Percentiles rank a stretch among this genome's conserved stretches.
phyloP scores from a whole-genome alignment of 179 eudicot genomes.

The Gypsophila paniculata region DNA sequence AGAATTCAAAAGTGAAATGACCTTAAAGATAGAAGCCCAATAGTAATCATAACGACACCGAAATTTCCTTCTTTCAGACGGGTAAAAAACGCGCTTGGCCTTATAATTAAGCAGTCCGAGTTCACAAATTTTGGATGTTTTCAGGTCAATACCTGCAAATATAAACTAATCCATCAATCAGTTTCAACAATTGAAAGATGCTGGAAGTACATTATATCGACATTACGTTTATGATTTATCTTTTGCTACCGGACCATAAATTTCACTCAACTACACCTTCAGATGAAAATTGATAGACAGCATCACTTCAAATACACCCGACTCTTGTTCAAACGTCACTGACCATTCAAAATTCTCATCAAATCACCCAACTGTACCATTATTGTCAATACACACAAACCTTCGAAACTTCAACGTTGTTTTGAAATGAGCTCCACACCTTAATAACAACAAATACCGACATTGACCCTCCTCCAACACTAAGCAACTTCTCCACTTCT shows the following conservation, averaged over 20 bases:
- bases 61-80: constrained; percentile 68
- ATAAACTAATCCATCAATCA: constrained; percentile 22
- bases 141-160: constrained; percentile 79
- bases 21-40: constrained; percentile 97
- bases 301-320: neutral
- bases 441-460: neutral
- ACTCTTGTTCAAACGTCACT: no score
- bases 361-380: neutral
- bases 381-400: neutral
- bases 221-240: constrained; percentile 2
- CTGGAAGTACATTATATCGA: constrained; percentile 13
- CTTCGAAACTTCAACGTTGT: no score
- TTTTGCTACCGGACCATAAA: neutral
- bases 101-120: constrained; percentile 85
- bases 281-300: neutral
- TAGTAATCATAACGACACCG: constrained; percentile 96
- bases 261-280: constrained; percentile 9
- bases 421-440: no score
- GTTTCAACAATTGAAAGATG: constrained; percentile 13
- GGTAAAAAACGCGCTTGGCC: constrained; percentile 85
- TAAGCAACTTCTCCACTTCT: neutral
- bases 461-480: neutral
- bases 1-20: constrained; percentile 27
- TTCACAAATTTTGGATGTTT: constrained; percentile 90
- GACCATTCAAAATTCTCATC: no score